These are phyloP conservation scores for Monosporozyma solicola DNA, from an alignment of 805 yeast species.

Conservation along the genomic window DNA sequence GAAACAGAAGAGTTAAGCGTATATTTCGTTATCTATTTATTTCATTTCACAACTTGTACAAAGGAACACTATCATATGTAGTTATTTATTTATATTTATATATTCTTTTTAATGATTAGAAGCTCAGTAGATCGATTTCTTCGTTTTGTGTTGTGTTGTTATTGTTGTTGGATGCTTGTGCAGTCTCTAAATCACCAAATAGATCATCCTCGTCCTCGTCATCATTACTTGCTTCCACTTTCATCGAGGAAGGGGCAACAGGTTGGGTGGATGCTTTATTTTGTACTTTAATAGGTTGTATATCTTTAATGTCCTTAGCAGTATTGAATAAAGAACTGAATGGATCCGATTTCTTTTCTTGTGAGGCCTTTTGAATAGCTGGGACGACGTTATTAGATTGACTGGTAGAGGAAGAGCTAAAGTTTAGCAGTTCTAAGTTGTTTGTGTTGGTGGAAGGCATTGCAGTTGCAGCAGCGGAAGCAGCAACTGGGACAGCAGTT, in stretches of 20 bases:
- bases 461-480: constrained; percentile 8
- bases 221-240: not conserved
- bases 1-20: not conserved
- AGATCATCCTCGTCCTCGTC: constrained; percentile 25
- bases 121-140: constrained; percentile 27
- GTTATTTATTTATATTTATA: not conserved
- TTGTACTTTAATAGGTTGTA: constrained; percentile 12
- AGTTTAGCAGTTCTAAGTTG: not conserved
- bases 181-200: constrained; percentile 28
- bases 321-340: constrained; percentile 60
- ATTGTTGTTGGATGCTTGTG: not conserved
- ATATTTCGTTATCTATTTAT: not conserved
- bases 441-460: not conserved
- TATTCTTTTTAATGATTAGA: constrained; percentile 10
- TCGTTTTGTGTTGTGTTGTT: constrained; percentile 9
- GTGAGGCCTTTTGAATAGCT: constrained; percentile 27
- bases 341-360: constrained; percentile 48
- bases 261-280: not conserved
- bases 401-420: not conserved
- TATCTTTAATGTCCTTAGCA: constrained; percentile 43
- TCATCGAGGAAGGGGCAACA: constrained; percentile 3
- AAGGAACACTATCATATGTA: not conserved
- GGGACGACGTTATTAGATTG: constrained; percentile 15
- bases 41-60: not conserved
- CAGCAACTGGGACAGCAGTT: constrained; percentile 44